Conservation (phyloP, 2,329 filamentous ascomycete species). For the Alternaria gansuensis region DNA sequence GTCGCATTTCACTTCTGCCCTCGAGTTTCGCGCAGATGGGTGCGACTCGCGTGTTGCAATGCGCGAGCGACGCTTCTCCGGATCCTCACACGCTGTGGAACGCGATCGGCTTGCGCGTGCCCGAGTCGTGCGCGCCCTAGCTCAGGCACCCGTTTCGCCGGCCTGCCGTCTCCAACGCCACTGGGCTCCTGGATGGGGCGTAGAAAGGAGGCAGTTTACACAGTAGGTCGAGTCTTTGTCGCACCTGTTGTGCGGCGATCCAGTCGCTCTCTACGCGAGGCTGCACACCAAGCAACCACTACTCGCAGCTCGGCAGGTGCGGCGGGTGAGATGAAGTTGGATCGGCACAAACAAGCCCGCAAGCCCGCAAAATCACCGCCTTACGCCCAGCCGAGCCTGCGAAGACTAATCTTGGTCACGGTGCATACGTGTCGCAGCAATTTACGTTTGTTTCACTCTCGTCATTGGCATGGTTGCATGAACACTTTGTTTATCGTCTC, state of each 20-base stretch:
- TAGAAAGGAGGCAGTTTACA: conserved; percentile 7
- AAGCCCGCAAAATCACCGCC: conserved; percentile 16
- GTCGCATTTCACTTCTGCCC: not conserved
- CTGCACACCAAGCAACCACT: not conserved
- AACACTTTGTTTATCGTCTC: conserved; percentile 11
- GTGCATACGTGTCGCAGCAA: conserved; percentile 7
- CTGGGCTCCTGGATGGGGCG: not conserved
- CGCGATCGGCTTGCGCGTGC: conserved; percentile 9
- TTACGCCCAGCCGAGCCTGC: not conserved
- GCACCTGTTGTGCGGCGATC: not conserved
- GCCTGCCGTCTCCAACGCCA: not conserved
- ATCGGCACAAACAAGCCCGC: conserved; percentile 10
- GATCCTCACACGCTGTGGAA: conserved; percentile 4
- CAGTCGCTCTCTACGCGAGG: conserved; percentile 7
- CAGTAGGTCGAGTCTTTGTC: not conserved
- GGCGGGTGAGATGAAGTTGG: conserved; percentile 3
- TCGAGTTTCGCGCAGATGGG: not conserved
- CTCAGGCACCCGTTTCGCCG: conserved; percentile 11
- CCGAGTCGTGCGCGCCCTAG: conserved; percentile 2
- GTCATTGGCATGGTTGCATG: conserved; percentile 4
- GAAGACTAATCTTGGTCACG: conserved; percentile 2
- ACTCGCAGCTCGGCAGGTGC: conserved; percentile 3
- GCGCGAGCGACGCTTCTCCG: conserved; percentile 11
- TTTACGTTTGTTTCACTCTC: conserved; percentile 9
- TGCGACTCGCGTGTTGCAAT: conserved; percentile 8